Evolutionary conservation across 306 rosid genomes (phyloP), one percentile per base, ranked within the genome.

Genomic region (Clitoria ternatea): DNA sequence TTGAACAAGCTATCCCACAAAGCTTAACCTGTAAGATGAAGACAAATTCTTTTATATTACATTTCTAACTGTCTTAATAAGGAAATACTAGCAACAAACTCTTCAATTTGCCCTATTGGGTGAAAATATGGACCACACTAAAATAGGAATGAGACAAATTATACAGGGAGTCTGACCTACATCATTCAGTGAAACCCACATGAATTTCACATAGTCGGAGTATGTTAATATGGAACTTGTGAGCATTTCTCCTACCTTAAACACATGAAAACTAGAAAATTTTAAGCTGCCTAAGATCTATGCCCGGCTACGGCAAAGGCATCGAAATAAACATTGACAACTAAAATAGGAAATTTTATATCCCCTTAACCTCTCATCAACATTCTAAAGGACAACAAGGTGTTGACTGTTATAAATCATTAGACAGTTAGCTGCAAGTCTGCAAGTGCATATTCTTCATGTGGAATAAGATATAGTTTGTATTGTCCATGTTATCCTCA

Each of bases 271-370:
- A 40, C n/a, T 63, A 14, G 49, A 69, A 18, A 17, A 23, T 27
- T 24, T 35, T 27, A 70, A 71, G 20, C 37, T 30, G 36, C 59
- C 43, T 44, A 32, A 22, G 43, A 55, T 24, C 20, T 19, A 12
- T 33, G 47, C 30, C 81, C 22, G 82, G 84, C 18, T 19, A 60
- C 24, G 90, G 88, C 33, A 85, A 61, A 39, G 62, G 54, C 52
- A 82, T 61, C 11, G 85, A 76, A 12, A 82, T 79, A 77, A 86
- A 85, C 89, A 87, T 76, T 33, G 84, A 79, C 66, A 85, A 69
- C 37, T 86, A 84, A 37, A 82, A 76, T 32, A 80, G n/a, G n/a
- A n/a, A n/a, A n/a, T n/a, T n/a, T n/a, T n/a, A n/a, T n/a, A n/a
- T n/a, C n/a, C n/a, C n/a, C n/a, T n/a, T n/a, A n/a, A n/a, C n/a